phyloP scores from a whole-genome alignment of 2,329 filamentous ascomycete genomes.

The Fusarium hostae region DNA sequence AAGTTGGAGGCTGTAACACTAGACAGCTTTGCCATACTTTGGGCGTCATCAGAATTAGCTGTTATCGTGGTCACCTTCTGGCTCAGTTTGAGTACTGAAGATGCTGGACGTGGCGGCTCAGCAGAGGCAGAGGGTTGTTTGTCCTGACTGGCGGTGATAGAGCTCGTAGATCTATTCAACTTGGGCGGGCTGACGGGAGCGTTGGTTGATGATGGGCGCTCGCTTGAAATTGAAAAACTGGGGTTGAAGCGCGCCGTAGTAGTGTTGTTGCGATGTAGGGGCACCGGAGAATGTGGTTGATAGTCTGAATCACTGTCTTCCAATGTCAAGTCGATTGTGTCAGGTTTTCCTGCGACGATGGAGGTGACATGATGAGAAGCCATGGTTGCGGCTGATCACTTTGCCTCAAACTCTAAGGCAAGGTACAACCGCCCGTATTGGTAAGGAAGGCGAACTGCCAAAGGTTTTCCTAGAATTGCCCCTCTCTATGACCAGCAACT shows the following conservation, averaged over 20 bases:
- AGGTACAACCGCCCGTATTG: constrained; percentile 6
- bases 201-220: constrained; percentile 20
- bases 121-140: background rate
- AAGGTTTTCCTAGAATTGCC: constrained; percentile 44
- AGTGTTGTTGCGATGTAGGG: constrained; percentile 3
- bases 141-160: constrained; percentile 9
- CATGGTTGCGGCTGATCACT: constrained; percentile 30
- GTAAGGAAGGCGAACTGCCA: constrained; percentile 8
- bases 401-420: constrained; percentile 30
- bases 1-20: constrained; percentile 27
- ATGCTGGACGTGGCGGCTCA: constrained; percentile 7
- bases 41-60: constrained; percentile 28
- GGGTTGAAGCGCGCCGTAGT: constrained; percentile 24
- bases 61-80: constrained; percentile 22
- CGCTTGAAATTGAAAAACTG: constrained; percentile 5
- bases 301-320: constrained; percentile 14
- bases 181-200: constrained; percentile 47
- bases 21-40: constrained; percentile 40
- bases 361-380: constrained; percentile 5
- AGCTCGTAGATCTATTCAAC: constrained; percentile 35
- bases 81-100: background rate
- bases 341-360: constrained; percentile 4
- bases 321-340: constrained; percentile 38
- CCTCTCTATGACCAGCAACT: constrained; percentile 39
- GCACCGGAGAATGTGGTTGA: background rate